A percentile compares a stretch with the other conserved stretches of the same genome.
These are phyloP conservation scores for Ogataea neopini DNA, from an alignment of 805 yeast genomes.

Conservation along the genomic window DNA sequence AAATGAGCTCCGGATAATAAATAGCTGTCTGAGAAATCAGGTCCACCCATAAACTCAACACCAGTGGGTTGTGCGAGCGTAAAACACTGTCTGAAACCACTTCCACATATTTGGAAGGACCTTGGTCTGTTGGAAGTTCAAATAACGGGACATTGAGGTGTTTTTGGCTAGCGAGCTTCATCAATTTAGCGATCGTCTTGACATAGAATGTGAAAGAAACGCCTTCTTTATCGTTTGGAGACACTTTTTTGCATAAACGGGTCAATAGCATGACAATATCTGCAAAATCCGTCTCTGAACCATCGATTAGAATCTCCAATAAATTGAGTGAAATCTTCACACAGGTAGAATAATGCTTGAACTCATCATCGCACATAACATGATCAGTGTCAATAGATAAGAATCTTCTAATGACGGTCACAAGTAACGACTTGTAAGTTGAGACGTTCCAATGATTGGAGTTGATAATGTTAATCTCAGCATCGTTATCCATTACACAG, in stretches of 20 bases:
- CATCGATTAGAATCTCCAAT: slow-evolving; percentile 50
- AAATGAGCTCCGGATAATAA: slow-evolving; percentile 30
- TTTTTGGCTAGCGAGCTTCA: slow-evolving; percentile 28
- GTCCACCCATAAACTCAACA: slow-evolving; percentile 31
- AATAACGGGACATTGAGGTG: slow-evolving; percentile 19
- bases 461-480: slow-evolving; percentile 42
- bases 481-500: slow-evolving; percentile 52
- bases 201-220: slow-evolving; percentile 26
- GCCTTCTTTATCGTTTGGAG: slow-evolving; percentile 13
- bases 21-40: slow-evolving; percentile 25
- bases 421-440: slow-evolving; percentile 59
- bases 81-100: slow-evolving; percentile 30
- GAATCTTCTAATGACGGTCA: slow-evolving; percentile 49
- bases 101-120: slow-evolving; percentile 23
- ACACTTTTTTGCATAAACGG: slow-evolving; percentile 14
- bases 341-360: slow-evolving; percentile 38
- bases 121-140: slow-evolving; percentile 14
- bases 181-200: slow-evolving; percentile 23
- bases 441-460: slow-evolving; percentile 52
- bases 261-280: slow-evolving; percentile 25
- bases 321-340: slow-evolving; percentile 47
- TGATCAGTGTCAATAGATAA: slow-evolving; percentile 32
- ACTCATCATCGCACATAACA: slow-evolving; percentile 18
- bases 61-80: slow-evolving; percentile 23
- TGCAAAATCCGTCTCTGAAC: slow-evolving; percentile 55